Conservation (phyloP, 2,329 filamentous ascomycete species). For the Elsinoe perseae region DNA sequence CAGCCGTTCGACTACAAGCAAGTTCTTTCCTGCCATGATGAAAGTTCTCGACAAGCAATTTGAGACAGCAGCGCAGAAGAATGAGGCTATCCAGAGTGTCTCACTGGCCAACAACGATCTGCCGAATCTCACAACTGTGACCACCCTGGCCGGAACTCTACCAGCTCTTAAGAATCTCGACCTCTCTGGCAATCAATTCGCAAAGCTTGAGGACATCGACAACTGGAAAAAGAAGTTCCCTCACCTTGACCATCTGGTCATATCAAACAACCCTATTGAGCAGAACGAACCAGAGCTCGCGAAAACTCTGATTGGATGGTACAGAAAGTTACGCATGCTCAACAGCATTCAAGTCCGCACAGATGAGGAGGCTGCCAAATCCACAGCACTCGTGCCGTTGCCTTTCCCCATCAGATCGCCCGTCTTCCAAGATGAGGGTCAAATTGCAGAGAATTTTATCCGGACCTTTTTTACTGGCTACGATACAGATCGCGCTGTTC, state of each 20-base stretch:
- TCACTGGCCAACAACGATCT: constrained; percentile 76
- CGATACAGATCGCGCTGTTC: constrained; percentile 59
- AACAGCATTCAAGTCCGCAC: constrained; percentile 69
- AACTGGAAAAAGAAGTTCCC: constrained; percentile 74
- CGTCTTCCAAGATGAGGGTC: constrained; percentile 65
- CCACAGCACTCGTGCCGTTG: constrained; percentile 44
- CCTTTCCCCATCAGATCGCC: constrained; percentile 57
- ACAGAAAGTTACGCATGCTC: constrained; percentile 68
- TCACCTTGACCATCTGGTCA: constrained; percentile 69
- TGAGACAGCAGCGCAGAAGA: constrained; percentile 61
- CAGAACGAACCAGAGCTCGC: constrained; percentile 46
- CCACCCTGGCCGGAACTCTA: constrained; percentile 67
- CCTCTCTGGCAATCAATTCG: constrained; percentile 74
- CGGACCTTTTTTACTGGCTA: constrained; percentile 65
- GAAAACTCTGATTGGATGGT: constrained; percentile 68
- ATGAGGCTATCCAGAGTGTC: constrained; percentile 72
- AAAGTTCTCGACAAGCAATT: constrained; percentile 73
- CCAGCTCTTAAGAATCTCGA: constrained; percentile 84
- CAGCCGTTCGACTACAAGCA: constrained; percentile 62
- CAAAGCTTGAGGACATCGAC: constrained; percentile 57
- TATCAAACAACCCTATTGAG: constrained; percentile 67
- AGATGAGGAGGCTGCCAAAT: constrained; percentile 58
- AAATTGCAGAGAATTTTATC: constrained; percentile 69
- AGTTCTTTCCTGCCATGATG: constrained; percentile 91
- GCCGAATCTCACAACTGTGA: constrained; percentile 62